These are phyloP conservation scores for Amyloporia xantha DNA, from an alignment of 768 basidiomycete genomes.

Conservation along the genomic window DNA sequence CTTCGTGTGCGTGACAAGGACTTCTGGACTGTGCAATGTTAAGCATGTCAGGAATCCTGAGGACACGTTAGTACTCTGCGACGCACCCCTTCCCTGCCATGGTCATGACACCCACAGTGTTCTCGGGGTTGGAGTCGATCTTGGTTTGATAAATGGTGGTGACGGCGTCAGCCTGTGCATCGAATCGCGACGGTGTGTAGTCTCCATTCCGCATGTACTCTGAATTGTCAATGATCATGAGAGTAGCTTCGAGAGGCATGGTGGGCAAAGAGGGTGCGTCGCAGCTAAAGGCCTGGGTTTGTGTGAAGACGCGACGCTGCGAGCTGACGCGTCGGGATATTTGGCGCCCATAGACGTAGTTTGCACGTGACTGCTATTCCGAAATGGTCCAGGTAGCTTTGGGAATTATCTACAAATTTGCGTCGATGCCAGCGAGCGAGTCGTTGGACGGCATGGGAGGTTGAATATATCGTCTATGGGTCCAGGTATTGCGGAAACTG, in stretches of 20 bases:
- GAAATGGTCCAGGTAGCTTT: too few species aligned
- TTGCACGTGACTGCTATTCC: slow-evolving; percentile 5
- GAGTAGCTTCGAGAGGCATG: slow-evolving; percentile 97
- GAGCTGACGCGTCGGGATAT: slow-evolving; percentile 15
- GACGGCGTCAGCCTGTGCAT: slow-evolving; percentile 89
- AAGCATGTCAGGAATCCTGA: too few species aligned
- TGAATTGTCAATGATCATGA: slow-evolving; percentile 97
- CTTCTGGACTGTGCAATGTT: slow-evolving; percentile 66
- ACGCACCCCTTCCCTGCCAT: slow-evolving; percentile 92
- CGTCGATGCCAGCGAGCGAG: too few species aligned
- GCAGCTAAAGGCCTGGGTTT: slow-evolving; percentile 8
- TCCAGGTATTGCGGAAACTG: too few species aligned
- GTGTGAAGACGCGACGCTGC: slow-evolving; percentile 3
- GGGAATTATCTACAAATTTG: too few species aligned
- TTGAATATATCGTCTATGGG: too few species aligned
- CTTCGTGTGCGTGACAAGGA: slow-evolving; percentile 92
- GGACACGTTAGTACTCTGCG: too few species aligned
- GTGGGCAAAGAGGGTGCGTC: slow-evolving; percentile 28
- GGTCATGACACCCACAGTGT: slow-evolving; percentile 95
- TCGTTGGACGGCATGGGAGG: too few species aligned
- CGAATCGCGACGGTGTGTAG: slow-evolving; percentile 80
- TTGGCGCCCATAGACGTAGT: slow-evolving; percentile 1
- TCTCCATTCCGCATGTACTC: slow-evolving; percentile 97
- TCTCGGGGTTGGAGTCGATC: slow-evolving; percentile 94
- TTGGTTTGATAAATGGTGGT: slow-evolving; percentile 88